Evolutionary conservation across 768 basidiomycete species (phyloP), one percentile per base, ranked within the genome.

Genomic region (Tylopilus sp.): DNA sequence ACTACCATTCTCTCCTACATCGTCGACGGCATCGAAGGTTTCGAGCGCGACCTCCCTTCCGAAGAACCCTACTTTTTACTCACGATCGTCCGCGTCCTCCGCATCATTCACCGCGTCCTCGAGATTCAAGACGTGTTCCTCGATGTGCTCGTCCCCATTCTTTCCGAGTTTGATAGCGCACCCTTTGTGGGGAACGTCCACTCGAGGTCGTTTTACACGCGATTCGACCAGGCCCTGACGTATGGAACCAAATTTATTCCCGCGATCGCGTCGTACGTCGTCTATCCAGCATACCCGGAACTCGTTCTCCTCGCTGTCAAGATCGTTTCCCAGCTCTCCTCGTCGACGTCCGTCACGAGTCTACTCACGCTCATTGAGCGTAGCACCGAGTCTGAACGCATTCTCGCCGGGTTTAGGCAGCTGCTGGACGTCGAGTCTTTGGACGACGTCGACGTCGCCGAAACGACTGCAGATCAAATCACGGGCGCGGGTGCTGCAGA

Each of bases 121-220:
- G 89, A 93, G 57, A 79, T 92, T 25, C 94, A 98, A 64, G 85
- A 89, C 45, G 80, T 92, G 50, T 97, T 95, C 76, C 76, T 94
- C 37, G 93, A 98, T 50, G 85, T 94, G 22, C 80, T 96, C 45
- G 73, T 96, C 4, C 92, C 92, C 3, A 72, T 87, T 21, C 78
- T 95, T 9, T 74, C 81, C 19, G 86, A 92, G 50, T 75, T 84
- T 52, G 82, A 82, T 55, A 80, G 78, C 54, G 67, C 79, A 1
- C 67, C 79, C 0, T 64, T 85, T 42, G 70, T 83, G 24, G 83
- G 83, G 26, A 76, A 73, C 9, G 68, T 82, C 16, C 80, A 83
- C 55, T 74, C 86, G 1, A 79, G 84, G 11, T 87, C 86, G 3
- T 86, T 80, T 63, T 89, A 86, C 72, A 83, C 80, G 19, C 76